Base-by-base conservation (phyloP, 1,139 yeast genomes). In the Yamadazyma atmosphaerica region DNA sequence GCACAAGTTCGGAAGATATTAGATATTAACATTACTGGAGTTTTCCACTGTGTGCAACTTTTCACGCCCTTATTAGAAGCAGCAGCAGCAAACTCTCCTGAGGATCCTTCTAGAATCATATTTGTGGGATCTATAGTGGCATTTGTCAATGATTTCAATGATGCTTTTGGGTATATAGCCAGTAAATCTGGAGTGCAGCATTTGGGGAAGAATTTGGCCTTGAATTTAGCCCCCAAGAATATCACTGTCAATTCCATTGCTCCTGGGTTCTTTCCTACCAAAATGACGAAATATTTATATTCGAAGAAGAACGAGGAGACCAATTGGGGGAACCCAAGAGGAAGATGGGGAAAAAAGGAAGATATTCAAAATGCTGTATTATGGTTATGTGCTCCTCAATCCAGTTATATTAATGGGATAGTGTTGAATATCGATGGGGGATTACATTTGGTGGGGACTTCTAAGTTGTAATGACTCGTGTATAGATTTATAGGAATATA, bases 381-480 rank as follows among this genome's bases (percentile, higher is more conserved):
- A 38, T 84, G 75, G 64, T 67, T 84, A 56, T 65, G 78, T 49
- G 73, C 86, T 14, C 62, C 64, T 47, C 80, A 80, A 40, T 73
- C 83, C 4, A 72, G 73, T 49, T 84, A 83, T 55, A 55, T 83
- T 40, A 84, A 83, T 49, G 92, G 92, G 14, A 68, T 74, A 9
- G 82, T 81, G 4, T 58, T 84, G 36, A 85, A 87, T n/a, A 61
- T 84, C 24, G 90, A 84, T 53, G 92, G 92, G 16, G 92, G 90
- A 16, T 58, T 67, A 17, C 64, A 65, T 44, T 35, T 45, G 31
- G 33, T 43, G 6, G 49, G 49, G 4, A 43, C 49, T n/a, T 42
- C 48, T 3, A 45, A 41, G 21, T 39, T 45, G 23, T 45, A 35
- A 26, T 19, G 12, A 24, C n/a, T 7, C 27, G 7, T 11, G 27